Conservation (phyloP, 139 green algal genomes). For the Coelastrella sp. region DNA sequence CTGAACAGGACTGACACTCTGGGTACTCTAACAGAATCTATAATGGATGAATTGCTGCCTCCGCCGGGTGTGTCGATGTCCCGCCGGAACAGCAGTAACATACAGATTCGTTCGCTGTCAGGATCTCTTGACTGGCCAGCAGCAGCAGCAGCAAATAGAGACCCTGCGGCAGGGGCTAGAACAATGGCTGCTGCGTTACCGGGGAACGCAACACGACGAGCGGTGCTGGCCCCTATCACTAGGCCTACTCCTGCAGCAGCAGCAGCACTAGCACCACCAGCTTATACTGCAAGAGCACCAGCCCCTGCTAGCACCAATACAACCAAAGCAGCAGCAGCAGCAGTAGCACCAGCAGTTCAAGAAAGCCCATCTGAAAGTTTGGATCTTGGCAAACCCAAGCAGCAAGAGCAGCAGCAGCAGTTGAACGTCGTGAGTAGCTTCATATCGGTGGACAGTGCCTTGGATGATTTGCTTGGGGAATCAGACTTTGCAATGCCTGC, state of each 20-base stretch:
- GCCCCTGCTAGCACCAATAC: not conserved
- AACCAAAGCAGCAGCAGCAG: not conserved
- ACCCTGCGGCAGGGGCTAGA: not conserved
- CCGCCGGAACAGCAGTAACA: not conserved
- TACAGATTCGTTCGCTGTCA: not conserved
- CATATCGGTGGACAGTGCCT: not conserved
- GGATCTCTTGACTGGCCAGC: not conserved
- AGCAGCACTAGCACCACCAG: not conserved
- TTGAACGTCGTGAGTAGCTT: not conserved
- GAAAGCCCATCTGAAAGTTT: not conserved
- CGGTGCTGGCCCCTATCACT: not conserved
- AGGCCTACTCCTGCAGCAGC: not conserved
- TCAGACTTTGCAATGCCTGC: not conserved
- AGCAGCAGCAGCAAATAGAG: not conserved
- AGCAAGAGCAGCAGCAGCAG: slow-evolving; percentile 3
- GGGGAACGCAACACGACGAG: not conserved
- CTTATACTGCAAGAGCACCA: not conserved
- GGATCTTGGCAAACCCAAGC: not conserved
- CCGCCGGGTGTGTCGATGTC: not conserved
- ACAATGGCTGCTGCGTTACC: not conserved
- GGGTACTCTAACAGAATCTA: too few species aligned
- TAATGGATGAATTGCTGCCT: too few species aligned
- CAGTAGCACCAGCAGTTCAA: not conserved
- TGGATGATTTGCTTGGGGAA: slow-evolving; percentile 8
- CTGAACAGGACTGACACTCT: too few species aligned